A percentile compares a stretch with the other conserved stretches of the same genome.
These are phyloP conservation scores for Hymenoscyphus salicellus DNA, from an alignment of 2,329 filamentous ascomycete species.

Conservation along the genomic window DNA sequence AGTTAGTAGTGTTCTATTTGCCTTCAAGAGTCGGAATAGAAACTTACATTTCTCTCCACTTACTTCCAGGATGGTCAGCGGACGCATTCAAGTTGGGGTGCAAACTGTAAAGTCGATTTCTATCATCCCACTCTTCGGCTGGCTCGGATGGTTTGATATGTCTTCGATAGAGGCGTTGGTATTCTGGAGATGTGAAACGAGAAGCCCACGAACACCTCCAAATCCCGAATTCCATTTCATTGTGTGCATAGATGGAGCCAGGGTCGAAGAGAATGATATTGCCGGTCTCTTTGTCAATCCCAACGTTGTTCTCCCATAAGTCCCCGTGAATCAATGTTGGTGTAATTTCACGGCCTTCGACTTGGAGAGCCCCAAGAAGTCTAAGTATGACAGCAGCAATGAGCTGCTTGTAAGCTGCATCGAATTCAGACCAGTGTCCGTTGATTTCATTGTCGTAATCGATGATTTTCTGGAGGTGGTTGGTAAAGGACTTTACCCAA, in stretches of 20 bases:
- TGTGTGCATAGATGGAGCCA: constrained; percentile 32
- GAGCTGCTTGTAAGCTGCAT: constrained; percentile 31
- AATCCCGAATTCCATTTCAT: constrained; percentile 19
- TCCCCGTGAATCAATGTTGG: constrained; percentile 22
- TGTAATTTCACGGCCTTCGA: constrained; percentile 12
- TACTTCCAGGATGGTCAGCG: constrained; percentile 15
- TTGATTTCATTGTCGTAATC: constrained; percentile 27
- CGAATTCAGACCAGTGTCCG: constrained; percentile 22
- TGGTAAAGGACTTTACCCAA: constrained; percentile 38
- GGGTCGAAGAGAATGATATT: constrained; percentile 20
- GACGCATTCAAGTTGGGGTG: constrained; percentile 15
- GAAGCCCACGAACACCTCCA: constrained; percentile 14
- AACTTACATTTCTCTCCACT: constrained; percentile 21
- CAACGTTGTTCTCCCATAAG: constrained; percentile 7
- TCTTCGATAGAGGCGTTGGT: constrained; percentile 5
- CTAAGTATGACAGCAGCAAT: constrained; percentile 11
- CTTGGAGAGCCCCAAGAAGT: constrained; percentile 11
- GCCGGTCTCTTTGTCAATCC: constrained; percentile 11
- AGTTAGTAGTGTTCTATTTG: neutral
- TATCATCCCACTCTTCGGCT: constrained; percentile 32
- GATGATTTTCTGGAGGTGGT: constrained; percentile 28
- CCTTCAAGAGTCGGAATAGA: neutral
- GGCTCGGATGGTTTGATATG: constrained; percentile 23
- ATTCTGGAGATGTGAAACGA: constrained; percentile 6
- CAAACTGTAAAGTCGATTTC: constrained; percentile 30